Percentiles rank a stretch among this genome's conserved stretches.
phyloP scores from a whole-genome alignment of 1,284 basidiomycete genomes.

The Exsudoporus floridanus region DNA sequence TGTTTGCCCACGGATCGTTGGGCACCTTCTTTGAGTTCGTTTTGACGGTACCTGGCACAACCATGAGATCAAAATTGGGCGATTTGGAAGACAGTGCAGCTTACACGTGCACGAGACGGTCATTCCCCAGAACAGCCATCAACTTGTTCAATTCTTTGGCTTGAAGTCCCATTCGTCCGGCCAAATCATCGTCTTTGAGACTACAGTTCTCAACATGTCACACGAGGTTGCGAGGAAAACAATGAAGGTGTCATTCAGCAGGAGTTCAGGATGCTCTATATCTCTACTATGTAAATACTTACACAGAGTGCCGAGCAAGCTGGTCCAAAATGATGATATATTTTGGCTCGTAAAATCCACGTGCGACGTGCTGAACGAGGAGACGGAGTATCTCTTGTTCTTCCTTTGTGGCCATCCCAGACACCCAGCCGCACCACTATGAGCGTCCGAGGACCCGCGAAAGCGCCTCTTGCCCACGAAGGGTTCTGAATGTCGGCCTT shows the following conservation, averaged over 20 bases:
- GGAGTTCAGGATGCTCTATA: constrained; percentile 16
- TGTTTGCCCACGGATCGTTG: constrained; percentile 78
- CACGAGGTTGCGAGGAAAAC: constrained; percentile 17
- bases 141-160: constrained; percentile 94
- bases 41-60: constrained; percentile 71
- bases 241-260: constrained; percentile 21
- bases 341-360: constrained; percentile 93
- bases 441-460: constrained; percentile 4
- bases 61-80: constrained; percentile 6
- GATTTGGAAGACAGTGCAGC: constrained; percentile 33
- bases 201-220: constrained; percentile 44
- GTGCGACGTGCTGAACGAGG: constrained; percentile 89
- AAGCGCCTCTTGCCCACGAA: constrained; percentile 5
- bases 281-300: constrained; percentile 49
- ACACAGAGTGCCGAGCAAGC: constrained; percentile 89
- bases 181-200: constrained; percentile 90
- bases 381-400: constrained; percentile 73
- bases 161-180: constrained; percentile 82
- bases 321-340: constrained; percentile 92
- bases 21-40: constrained; percentile 81
- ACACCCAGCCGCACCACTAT: constrained; percentile 10
- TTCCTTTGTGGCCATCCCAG: constrained; percentile 64
- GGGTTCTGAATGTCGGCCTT: neutral
- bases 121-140: constrained; percentile 82
- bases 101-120: constrained; percentile 82